phyloP scores from a whole-genome alignment of 192 early-diverging fungal genomes.

The Coemansia guatemalensis region DNA sequence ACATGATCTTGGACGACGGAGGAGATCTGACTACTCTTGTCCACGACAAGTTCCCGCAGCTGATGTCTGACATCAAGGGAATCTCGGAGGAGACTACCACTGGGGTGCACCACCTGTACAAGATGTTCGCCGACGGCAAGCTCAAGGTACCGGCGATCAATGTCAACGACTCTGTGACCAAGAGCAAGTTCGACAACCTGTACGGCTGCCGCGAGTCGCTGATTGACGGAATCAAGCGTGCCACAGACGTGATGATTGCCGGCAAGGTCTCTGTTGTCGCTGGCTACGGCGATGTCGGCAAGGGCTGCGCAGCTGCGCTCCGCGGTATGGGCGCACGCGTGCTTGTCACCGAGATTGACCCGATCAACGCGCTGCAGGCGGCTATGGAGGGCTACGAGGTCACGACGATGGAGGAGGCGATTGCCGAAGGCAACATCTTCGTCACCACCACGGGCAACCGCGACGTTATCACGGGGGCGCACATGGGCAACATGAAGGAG shows the following conservation, averaged over 20 bases:
- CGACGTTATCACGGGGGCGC: slow-evolving; percentile 93
- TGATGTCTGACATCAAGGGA: slow-evolving; percentile 85
- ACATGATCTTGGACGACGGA: slow-evolving; percentile 99
- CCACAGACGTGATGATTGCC: slow-evolving; percentile 99
- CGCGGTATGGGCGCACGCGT: slow-evolving; percentile 98
- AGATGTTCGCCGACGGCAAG: slow-evolving; percentile 95
- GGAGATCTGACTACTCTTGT: slow-evolving; percentile 96
- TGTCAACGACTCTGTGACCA: slow-evolving; percentile 99
- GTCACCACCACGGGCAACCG: slow-evolving; percentile 99
- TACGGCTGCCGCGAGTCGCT: slow-evolving; percentile 99
- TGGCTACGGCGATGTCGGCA: slow-evolving; percentile 99
- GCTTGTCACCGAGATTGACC: slow-evolving; percentile 96
- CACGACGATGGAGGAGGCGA: slow-evolving; percentile 97
- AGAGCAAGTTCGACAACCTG: slow-evolving; percentile 99
- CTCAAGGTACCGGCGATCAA: slow-evolving; percentile 99
- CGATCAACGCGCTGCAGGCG: slow-evolving; percentile 99
- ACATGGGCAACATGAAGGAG: slow-evolving; percentile 95
- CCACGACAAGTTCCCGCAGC: slow-evolving; percentile 93
- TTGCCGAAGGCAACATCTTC: slow-evolving; percentile 91
- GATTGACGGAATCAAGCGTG: slow-evolving; percentile 99
- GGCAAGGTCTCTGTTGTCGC: slow-evolving; percentile 98
- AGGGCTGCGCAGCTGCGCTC: slow-evolving; percentile 97
- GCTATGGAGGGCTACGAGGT: slow-evolving; percentile 99
- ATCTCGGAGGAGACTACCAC: slow-evolving; percentile 99
- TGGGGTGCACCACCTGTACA: slow-evolving; percentile 99